Evolutionary conservation across 1,284 basidiomycete species (phyloP).

Genomic region (Phenoliferia sp.): DNA sequence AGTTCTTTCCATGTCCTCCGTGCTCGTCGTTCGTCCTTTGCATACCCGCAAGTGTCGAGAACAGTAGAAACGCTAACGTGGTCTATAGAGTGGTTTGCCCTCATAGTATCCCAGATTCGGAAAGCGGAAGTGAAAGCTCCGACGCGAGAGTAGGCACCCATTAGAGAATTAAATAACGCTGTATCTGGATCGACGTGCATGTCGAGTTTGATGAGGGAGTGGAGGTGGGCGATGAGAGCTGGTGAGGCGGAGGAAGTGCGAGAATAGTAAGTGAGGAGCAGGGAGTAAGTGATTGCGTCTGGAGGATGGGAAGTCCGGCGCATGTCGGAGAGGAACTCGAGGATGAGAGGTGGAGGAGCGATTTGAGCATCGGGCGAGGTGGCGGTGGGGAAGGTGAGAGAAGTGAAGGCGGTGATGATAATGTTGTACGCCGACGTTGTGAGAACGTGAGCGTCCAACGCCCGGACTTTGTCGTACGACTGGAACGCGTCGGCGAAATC

Average conservation of each 20-base stretch:
- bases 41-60: constrained; percentile 72
- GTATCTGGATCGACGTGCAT: constrained; percentile 67
- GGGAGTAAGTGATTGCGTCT: constrained; percentile 62
- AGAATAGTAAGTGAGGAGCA: constrained; percentile 56
- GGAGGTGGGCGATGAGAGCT: constrained; percentile 57
- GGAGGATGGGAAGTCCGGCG: constrained; percentile 58
- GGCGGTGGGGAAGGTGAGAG: constrained; percentile 17
- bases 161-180: constrained; percentile 75
- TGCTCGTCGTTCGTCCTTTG: constrained; percentile 39
- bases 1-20: constrained; percentile 41
- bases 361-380: constrained; percentile 41
- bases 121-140: constrained; percentile 65
- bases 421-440: constrained; percentile 23
- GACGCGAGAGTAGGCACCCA: constrained; percentile 80
- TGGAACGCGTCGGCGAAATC: constrained; percentile 28
- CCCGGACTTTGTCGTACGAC: constrained; percentile 29
- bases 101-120: constrained; percentile 73
- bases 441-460: constrained; percentile 20
- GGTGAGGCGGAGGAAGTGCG: constrained; percentile 16
- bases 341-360: constrained; percentile 61
- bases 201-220: constrained; percentile 74
- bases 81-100: constrained; percentile 55
- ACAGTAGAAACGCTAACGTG: constrained; percentile 70
- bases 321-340: constrained; percentile 81
- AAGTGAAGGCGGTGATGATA: constrained; percentile 30